phyloP scores from a whole-genome alignment of 768 basidiomycete species.

The Crepidotus variabilis region DNA sequence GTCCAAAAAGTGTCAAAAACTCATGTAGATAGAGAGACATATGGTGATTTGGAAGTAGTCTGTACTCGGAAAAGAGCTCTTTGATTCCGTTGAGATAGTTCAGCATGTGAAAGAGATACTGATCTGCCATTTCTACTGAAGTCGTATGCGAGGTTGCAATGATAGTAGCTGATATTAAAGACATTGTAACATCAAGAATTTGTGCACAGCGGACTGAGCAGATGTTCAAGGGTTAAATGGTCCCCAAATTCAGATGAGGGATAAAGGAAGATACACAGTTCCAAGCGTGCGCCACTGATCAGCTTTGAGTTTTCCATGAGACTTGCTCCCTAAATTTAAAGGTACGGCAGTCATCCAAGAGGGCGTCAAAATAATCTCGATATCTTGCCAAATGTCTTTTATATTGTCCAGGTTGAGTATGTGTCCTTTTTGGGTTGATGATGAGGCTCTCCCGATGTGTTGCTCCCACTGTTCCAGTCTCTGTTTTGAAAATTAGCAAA shows the following conservation, averaged over 20 bases:
- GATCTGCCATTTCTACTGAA: slow-evolving; percentile 3
- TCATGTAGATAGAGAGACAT: slow-evolving; percentile 22
- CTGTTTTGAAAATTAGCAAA: too few species aligned
- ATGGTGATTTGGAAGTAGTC: slow-evolving; percentile 9
- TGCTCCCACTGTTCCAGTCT: too few species aligned
- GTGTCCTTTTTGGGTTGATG: not conserved
- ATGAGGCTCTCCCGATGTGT: too few species aligned
- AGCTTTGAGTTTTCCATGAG: slow-evolving; percentile 5
- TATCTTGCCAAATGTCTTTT: not conserved
- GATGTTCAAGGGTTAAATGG: not conserved
- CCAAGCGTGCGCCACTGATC: slow-evolving; percentile 5
- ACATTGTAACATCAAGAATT: slow-evolving; percentile 9
- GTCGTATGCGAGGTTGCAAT: slow-evolving; percentile 9
- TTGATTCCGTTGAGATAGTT: slow-evolving; percentile 6
- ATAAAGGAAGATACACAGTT: not conserved
- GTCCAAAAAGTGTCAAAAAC: slow-evolving; percentile 42
- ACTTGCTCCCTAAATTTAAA: not conserved
- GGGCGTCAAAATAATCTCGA: not conserved
- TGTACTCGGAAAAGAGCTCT: slow-evolving; percentile 10
- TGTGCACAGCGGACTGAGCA: not conserved
- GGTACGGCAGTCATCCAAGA: slow-evolving; percentile 1
- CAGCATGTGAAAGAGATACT: slow-evolving; percentile 8
- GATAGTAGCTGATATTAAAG: slow-evolving; percentile 11
- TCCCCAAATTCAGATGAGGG: slow-evolving; percentile 3
- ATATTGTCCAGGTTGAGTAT: not conserved